phyloP scores from a whole-genome alignment of 164 flowering plant species.

The Vitis amurensis region DNA sequence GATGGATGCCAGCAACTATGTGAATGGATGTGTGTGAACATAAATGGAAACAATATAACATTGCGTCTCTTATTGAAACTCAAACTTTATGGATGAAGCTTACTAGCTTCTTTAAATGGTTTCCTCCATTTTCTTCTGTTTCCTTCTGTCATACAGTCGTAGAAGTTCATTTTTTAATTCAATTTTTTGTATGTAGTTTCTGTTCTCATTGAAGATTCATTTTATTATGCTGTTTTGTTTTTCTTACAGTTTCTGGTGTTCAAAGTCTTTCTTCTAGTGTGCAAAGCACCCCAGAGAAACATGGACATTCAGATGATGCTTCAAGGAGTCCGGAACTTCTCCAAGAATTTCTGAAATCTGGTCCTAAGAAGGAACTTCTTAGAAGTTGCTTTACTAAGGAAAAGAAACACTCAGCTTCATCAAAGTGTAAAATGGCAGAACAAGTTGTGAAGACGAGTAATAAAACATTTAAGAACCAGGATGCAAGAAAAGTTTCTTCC shows the following conservation, averaged over 20 bases:
- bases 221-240: slow-evolving; percentile 13
- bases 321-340: slow-evolving; percentile 58
- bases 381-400: slow-evolving; percentile 47
- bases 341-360: slow-evolving; percentile 53
- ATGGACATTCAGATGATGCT: slow-evolving; percentile 52
- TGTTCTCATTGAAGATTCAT: not conserved
- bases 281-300: slow-evolving; percentile 69
- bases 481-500: slow-evolving; percentile 47
- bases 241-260: slow-evolving; percentile 46
- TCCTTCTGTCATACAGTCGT: no score
- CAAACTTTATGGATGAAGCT: no score
- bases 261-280: slow-evolving; percentile 63
- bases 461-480: slow-evolving; percentile 61
- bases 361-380: slow-evolving; percentile 54
- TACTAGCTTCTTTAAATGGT: no score
- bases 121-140: no score
- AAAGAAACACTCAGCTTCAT: slow-evolving; percentile 41
- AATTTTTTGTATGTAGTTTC: not conserved
- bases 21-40: no score
- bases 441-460: slow-evolving; percentile 35
- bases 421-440: slow-evolving; percentile 57
- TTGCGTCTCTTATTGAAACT: no score
- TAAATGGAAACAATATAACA: no score
- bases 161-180: not conserved
- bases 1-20: no score